Conservation (phyloP, 768 basidiomycete species). For the Hortiboletus flavorubellus region DNA sequence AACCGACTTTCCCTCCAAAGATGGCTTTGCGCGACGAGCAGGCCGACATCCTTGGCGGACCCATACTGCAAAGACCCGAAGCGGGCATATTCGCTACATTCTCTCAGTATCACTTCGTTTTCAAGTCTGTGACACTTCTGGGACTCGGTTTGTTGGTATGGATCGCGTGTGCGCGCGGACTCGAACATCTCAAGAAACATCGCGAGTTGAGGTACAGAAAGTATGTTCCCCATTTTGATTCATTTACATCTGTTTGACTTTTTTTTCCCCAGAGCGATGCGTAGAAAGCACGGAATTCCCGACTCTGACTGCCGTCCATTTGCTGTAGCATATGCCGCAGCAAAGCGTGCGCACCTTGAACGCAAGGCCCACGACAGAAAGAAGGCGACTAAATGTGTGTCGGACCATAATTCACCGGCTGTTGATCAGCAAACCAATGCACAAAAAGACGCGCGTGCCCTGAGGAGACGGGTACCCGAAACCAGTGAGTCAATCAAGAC, state of each 20-base stretch:
- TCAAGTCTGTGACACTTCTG: conserved; percentile 38
- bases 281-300: conserved; percentile 78
- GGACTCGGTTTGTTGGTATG: conserved; percentile 34
- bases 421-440: conserved; percentile 31
- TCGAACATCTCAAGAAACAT: conserved; percentile 52
- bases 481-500: conserved; percentile 38
- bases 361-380: conserved; percentile 42
- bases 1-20: conserved; percentile 20
- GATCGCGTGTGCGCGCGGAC: conserved; percentile 34
- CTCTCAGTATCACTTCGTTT: conserved; percentile 35
- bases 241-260: conserved; percentile 12
- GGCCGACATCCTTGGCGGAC: conserved; percentile 69
- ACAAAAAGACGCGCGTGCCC: conserved; percentile 35
- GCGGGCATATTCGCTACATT: conserved; percentile 28
- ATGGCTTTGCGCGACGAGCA: conserved; percentile 59
- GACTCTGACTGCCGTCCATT: conserved; percentile 81
- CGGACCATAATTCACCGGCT: conserved; percentile 22
- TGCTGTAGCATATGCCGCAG: conserved; percentile 83
- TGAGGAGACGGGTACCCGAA: conserved; percentile 45
- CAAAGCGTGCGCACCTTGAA: conserved; percentile 53
- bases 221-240: conserved; percentile 38
- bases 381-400: conserved; percentile 26
- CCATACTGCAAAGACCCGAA: conserved; percentile 39
- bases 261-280: conserved; percentile 53
- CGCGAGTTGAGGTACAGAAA: conserved; percentile 62